Evolutionary conservation across 2,329 filamentous ascomycete genomes (phyloP).

Genomic region (Sporothrix luriei): DNA sequence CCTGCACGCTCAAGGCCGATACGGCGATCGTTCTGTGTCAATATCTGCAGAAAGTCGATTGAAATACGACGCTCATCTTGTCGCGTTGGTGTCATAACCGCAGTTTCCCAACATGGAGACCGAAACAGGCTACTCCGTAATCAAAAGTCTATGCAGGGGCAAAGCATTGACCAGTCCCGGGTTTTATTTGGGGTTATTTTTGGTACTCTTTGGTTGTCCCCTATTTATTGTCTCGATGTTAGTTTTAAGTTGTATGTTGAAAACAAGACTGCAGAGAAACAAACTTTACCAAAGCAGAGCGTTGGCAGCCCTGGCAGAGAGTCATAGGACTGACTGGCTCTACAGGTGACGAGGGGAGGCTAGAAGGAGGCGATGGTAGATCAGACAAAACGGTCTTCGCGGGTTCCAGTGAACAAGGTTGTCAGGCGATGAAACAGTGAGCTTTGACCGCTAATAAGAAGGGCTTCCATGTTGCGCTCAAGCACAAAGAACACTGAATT

Average conservation of each 20-base stretch:
- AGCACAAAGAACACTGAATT: too few relatives aligned
- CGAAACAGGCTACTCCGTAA: slow-evolving; percentile 23
- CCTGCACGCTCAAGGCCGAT: neutral
- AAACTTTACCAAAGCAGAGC: neutral
- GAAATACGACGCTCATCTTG: slow-evolving; percentile 15
- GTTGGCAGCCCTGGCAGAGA: neutral
- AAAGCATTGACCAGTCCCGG: slow-evolving; percentile 14
- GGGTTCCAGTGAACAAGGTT: slow-evolving; percentile 46
- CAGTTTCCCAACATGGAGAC: neutral
- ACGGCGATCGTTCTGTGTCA: neutral
- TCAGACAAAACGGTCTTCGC: slow-evolving; percentile 7
- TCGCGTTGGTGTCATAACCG: slow-evolving; percentile 4
- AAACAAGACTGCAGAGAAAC: neutral
- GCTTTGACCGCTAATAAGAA: slow-evolving; percentile 18
- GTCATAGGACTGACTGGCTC: neutral
- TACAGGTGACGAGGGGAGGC: neutral
- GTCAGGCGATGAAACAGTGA: slow-evolving; percentile 26
- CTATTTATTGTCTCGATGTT: neutral
- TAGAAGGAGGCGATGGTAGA: slow-evolving; percentile 22
- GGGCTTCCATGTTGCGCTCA: neutral
- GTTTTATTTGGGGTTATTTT: neutral
- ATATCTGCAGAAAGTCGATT: slow-evolving; percentile 1
- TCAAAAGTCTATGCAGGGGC: slow-evolving; percentile 20
- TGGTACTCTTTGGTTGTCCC: neutral
- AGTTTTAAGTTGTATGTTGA: neutral